A percentile compares a stretch with the other conserved stretches of the same genome.
These are phyloP conservation scores for Capsicum pubescens DNA, from an alignment of 257 asterid genomes.

Conservation along the genomic window DNA sequence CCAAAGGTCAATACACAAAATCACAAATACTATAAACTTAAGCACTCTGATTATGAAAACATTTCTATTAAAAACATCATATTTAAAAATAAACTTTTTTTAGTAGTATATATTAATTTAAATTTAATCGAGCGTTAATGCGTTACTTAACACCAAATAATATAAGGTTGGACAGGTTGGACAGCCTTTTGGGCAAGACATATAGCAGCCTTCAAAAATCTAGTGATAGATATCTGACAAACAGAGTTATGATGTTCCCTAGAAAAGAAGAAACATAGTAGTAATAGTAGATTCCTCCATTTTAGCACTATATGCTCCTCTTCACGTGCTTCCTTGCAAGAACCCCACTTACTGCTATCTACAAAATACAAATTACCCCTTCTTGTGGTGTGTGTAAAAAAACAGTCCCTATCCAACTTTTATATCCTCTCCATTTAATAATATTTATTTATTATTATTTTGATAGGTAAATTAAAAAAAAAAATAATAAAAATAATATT, in stretches of 20 bases:
- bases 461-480: no score
- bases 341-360: slow-evolving; percentile 12
- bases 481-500: no score
- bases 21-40: no score
- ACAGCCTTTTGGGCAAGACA: background rate
- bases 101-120: no score
- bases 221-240: slow-evolving; percentile 48
- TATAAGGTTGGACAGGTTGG: no score
- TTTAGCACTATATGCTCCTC: slow-evolving; percentile 31
- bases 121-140: no score
- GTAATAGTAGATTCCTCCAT: slow-evolving; percentile 31
- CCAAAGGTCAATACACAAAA: background rate
- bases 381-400: slow-evolving; percentile 5
- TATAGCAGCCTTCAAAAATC: slow-evolving; percentile 22
- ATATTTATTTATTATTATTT: no score
- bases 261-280: slow-evolving; percentile 18
- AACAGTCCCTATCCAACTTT: background rate
- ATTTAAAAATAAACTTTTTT: no score
- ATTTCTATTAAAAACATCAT: no score
- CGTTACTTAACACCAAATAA: no score
- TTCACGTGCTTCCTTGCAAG: slow-evolving; percentile 51
- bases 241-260: slow-evolving; percentile 35
- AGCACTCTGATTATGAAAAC: no score
- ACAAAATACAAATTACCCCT: slow-evolving; percentile 29
- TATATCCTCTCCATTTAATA: no score